These are phyloP conservation scores for Penicillium bovifimosum DNA, from an alignment of 495 filamentous ascomycete species.

Conservation along the genomic window DNA sequence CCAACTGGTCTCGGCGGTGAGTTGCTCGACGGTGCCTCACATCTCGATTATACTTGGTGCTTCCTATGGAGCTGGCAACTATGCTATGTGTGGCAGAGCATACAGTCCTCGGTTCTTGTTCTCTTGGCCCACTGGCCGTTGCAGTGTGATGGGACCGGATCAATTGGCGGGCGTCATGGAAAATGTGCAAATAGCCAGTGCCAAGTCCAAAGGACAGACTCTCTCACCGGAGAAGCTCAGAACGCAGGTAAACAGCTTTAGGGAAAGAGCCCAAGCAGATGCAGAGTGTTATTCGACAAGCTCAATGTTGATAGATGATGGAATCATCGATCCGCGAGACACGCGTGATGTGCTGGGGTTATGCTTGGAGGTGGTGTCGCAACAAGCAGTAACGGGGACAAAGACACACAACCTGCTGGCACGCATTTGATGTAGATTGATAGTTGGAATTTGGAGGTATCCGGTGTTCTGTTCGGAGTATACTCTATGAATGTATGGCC, in stretches of 20 bases:
- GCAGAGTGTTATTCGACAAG: conserved; percentile 27
- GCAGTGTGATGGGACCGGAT: conserved; percentile 32
- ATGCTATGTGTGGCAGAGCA: conserved; percentile 31
- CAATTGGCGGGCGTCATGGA: conserved; percentile 31
- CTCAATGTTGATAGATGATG: conserved; percentile 29
- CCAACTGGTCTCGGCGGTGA: conserved; percentile 29
- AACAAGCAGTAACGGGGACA: conserved; percentile 16
- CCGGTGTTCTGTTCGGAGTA: too few relatives aligned
- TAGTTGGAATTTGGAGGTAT: too few relatives aligned
- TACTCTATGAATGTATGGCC: too few relatives aligned
- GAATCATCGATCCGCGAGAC: conserved; percentile 32
- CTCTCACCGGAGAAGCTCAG: conserved; percentile 18
- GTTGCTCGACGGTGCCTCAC: conserved; percentile 28
- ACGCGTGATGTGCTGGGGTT: conserved; percentile 22
- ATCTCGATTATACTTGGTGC: conserved; percentile 31
- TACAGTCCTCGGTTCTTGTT: conserved; percentile 30
- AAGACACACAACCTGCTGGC: conserved; percentile 16
- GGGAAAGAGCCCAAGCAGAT: conserved; percentile 16
- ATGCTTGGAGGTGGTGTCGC: conserved; percentile 27
- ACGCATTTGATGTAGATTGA: conserved; percentile 4
- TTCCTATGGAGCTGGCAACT: conserved; percentile 33
- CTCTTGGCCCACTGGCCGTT: conserved; percentile 30
- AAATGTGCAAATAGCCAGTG: conserved; percentile 19
- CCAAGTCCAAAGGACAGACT: conserved; percentile 15
- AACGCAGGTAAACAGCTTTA: conserved; percentile 15